A percentile compares a stretch with the other conserved stretches of the same genome.
phyloP scores from a whole-genome alignment of 2,329 filamentous ascomycete genomes.

The Pezicula carpinea region DNA sequence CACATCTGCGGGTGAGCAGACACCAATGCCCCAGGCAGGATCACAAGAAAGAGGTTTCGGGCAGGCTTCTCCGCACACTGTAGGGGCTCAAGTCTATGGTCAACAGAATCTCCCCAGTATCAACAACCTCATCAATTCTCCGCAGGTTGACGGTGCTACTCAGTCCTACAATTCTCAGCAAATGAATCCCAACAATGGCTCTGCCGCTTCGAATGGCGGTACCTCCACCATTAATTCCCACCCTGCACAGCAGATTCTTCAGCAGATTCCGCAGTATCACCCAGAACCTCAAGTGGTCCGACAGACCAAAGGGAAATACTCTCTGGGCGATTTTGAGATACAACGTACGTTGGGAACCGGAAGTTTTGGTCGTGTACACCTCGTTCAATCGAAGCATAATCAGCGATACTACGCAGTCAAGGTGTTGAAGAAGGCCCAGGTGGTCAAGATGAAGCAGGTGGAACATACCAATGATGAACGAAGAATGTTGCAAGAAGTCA shows the following conservation, averaged over 20 bases:
- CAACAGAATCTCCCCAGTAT: constrained; percentile 72
- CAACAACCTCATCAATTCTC: constrained; percentile 74
- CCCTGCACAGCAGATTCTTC: constrained; percentile 11
- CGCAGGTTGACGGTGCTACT: constrained; percentile 43
- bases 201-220: constrained; percentile 25
- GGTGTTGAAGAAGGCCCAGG: constrained; percentile 96
- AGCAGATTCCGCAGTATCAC: constrained; percentile 3
- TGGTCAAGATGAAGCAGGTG: constrained; percentile 99
- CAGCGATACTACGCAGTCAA: constrained; percentile 98
- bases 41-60: constrained; percentile 27
- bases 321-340: constrained; percentile 82
- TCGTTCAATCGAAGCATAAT: constrained; percentile 97
- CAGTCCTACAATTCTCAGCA: constrained; percentile 26
- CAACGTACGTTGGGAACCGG: constrained; percentile 91
- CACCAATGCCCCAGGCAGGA: constrained; percentile 27
- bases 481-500: constrained; percentile 91
- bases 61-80: constrained; percentile 8
- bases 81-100: constrained; percentile 21
- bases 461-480: constrained; percentile 99
- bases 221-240: constrained; percentile 4
- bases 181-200: constrained; percentile 11
- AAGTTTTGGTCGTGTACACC: constrained; percentile 92
- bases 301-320: constrained; percentile 96
- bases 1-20: constrained; percentile 25
- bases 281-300: constrained; percentile 37